phyloP scores from a whole-genome alignment of 2,329 filamentous ascomycete species.

The Dactylellina leptospora region DNA sequence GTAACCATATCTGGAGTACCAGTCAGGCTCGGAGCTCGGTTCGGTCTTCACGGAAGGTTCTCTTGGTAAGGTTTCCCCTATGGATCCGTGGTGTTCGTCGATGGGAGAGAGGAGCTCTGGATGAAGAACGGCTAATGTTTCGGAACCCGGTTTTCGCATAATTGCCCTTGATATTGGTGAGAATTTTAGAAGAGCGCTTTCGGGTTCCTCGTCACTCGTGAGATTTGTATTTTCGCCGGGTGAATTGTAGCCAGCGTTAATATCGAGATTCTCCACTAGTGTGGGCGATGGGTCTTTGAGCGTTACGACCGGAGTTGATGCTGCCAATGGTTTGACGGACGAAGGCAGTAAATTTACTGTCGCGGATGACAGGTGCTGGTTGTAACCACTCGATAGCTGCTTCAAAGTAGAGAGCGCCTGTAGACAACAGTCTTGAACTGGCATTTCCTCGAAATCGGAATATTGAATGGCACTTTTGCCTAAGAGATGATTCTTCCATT shows the following conservation, averaged over 20 bases:
- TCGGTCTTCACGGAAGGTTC: conserved; percentile 21
- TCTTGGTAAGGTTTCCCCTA: not conserved
- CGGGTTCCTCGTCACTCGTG: conserved; percentile 37
- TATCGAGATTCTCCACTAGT: too few species aligned
- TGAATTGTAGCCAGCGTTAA: not conserved
- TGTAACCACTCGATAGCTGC: not conserved
- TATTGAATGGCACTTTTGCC: not conserved
- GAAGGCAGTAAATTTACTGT: too few species aligned
- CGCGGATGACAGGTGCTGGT: too few species aligned
- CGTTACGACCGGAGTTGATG: not conserved
- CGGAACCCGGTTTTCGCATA: conserved; percentile 28
- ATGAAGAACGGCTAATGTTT: conserved; percentile 37
- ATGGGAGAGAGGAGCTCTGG: conserved; percentile 17
- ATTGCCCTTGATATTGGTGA: conserved; percentile 40
- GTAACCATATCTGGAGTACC: conserved; percentile 43
- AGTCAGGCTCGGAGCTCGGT: conserved; percentile 18
- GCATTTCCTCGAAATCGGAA: conserved; percentile 17
- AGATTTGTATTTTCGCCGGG: conserved; percentile 3
- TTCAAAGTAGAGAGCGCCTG: not conserved
- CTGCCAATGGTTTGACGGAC: not conserved
- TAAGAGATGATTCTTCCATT: conserved; percentile 17
- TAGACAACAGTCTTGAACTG: conserved; percentile 4
- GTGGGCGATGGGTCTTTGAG: not conserved
- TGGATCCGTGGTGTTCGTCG: not conserved
- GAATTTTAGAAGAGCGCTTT: conserved; percentile 39